Evolutionary conservation across 176 grass and related monocot species (phyloP).

Genomic region (Stipa capillata): DNA sequence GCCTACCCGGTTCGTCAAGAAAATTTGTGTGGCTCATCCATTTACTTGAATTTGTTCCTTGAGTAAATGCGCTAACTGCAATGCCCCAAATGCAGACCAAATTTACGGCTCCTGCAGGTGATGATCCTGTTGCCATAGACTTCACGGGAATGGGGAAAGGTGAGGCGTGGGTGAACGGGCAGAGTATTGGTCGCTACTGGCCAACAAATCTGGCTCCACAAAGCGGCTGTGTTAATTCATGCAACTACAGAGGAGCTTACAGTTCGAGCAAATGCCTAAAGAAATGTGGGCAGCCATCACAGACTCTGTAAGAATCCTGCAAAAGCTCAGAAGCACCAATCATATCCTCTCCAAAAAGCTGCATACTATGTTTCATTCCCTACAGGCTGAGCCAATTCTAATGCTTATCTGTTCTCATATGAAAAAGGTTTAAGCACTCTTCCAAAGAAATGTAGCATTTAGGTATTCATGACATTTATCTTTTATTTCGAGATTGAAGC

Average conservation of each 20-base stretch:
- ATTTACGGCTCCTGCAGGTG: constrained; percentile 61
- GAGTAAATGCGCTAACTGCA: not conserved
- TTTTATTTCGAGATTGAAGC: not conserved
- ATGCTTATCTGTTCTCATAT: not conserved
- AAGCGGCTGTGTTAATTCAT: constrained; percentile 58
- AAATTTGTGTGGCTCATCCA: not conserved
- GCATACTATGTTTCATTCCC: not conserved
- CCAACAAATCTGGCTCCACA: constrained; percentile 59
- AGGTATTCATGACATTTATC: not conserved
- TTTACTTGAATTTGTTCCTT: not conserved
- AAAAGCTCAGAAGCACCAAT: not conserved
- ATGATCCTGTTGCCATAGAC: constrained; percentile 85
- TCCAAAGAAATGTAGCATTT: not conserved
- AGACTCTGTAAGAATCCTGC: constrained; percentile 53
- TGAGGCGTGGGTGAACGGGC: constrained; percentile 89
- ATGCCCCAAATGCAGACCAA: constrained; percentile 49
- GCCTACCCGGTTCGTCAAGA: no score
- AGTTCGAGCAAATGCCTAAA: constrained; percentile 69
- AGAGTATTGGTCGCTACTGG: constrained; percentile 98
- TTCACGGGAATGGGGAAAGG: constrained; percentile 95
- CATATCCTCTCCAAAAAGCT: not conserved
- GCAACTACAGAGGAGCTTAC: constrained; percentile 76
- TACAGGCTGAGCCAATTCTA: not conserved
- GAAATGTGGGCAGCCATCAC: constrained; percentile 93
- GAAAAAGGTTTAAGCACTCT: not conserved